These are phyloP conservation scores for Anisodus tanguticus DNA, from an alignment of 257 asterid genomes.

Conservation along the genomic window DNA sequence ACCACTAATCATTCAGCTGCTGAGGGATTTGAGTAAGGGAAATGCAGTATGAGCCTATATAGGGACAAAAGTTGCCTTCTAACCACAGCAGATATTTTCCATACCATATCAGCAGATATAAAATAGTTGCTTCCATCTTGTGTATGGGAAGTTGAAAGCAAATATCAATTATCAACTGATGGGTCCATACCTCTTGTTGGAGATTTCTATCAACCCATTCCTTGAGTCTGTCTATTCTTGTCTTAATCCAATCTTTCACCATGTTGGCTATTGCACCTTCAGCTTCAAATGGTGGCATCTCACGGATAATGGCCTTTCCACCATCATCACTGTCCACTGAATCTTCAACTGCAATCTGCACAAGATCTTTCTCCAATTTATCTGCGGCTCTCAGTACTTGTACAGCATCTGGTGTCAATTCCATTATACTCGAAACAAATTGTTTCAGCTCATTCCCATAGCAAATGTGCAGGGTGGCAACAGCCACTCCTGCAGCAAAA, in stretches of 20 bases:
- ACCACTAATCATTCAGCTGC: slow-evolving; percentile 3
- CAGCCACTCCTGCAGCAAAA: slow-evolving; percentile 95
- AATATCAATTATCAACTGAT: not conserved
- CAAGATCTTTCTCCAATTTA: slow-evolving; percentile 92
- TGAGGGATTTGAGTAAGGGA: slow-evolving; percentile 18
- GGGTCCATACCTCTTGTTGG: slow-evolving; percentile 90
- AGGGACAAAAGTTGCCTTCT: slow-evolving; percentile 17
- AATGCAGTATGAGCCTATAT: not conserved
- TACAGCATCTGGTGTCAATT: slow-evolving; percentile 96
- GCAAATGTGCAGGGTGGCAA: slow-evolving; percentile 93
- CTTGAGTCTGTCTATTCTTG: slow-evolving; percentile 80
- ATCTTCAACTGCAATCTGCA: slow-evolving; percentile 95
- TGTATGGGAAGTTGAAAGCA: slow-evolving; percentile 15
- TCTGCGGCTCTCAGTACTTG: slow-evolving; percentile 95
- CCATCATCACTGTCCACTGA: slow-evolving; percentile 99
- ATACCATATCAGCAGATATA: not conserved
- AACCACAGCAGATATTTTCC: not conserved
- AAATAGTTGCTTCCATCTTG: slow-evolving; percentile 18
- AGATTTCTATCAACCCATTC: slow-evolving; percentile 94
- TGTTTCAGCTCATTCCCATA: slow-evolving; percentile 96
- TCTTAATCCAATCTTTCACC: slow-evolving; percentile 92
- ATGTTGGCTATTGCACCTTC: slow-evolving; percentile 84
- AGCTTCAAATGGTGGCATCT: slow-evolving; percentile 99
- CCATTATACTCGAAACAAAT: slow-evolving; percentile 78
- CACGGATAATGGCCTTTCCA: slow-evolving; percentile 97